Conservation (phyloP, 768 basidiomycete genomes). For the Rhizopogon vesiculosus region DNA sequence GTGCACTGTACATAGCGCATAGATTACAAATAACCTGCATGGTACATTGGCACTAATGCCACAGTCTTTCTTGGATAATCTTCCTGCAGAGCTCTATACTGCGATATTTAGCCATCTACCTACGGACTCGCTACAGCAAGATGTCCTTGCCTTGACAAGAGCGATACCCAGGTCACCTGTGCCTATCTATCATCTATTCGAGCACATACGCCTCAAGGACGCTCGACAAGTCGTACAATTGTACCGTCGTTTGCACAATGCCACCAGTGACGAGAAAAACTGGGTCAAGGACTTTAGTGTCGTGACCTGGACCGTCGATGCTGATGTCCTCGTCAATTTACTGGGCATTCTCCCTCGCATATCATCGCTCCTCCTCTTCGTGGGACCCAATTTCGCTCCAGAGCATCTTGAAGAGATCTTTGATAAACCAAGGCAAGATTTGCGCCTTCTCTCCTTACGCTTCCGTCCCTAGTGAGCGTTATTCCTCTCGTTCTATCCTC, state of each 20-base stretch:
- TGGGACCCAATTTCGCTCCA: slow-evolving; percentile 76
- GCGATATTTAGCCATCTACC: slow-evolving; percentile 52
- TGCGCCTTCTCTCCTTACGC: slow-evolving; percentile 57
- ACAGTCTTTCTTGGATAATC: slow-evolving; percentile 22
- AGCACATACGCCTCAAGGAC: slow-evolving; percentile 45
- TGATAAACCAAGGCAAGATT: slow-evolving; percentile 36
- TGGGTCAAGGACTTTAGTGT: slow-evolving; percentile 49
- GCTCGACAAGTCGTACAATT: slow-evolving; percentile 51
- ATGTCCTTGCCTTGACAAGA: slow-evolving; percentile 53
- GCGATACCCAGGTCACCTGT: slow-evolving; percentile 61
- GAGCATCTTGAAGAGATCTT: slow-evolving; percentile 78
- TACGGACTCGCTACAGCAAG: slow-evolving; percentile 39
- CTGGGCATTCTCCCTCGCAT: slow-evolving; percentile 52
- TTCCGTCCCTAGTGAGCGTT: slow-evolving; percentile 79
- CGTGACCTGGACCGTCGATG: slow-evolving; percentile 67
- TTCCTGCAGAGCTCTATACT: slow-evolving; percentile 68
- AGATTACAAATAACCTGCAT: too few relatives aligned
- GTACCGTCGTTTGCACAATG: slow-evolving; percentile 48
- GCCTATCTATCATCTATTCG: slow-evolving; percentile 53
- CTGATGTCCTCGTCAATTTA: slow-evolving; percentile 71
- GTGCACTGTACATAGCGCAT: too few relatives aligned
- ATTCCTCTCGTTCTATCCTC: background rate
- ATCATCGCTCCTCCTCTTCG: slow-evolving; percentile 49
- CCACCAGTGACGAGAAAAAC: slow-evolving; percentile 19
- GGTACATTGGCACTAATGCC: background rate